Conservation (phyloP, 768 basidiomycete species). For the Kwoniella mangroviensis region DNA sequence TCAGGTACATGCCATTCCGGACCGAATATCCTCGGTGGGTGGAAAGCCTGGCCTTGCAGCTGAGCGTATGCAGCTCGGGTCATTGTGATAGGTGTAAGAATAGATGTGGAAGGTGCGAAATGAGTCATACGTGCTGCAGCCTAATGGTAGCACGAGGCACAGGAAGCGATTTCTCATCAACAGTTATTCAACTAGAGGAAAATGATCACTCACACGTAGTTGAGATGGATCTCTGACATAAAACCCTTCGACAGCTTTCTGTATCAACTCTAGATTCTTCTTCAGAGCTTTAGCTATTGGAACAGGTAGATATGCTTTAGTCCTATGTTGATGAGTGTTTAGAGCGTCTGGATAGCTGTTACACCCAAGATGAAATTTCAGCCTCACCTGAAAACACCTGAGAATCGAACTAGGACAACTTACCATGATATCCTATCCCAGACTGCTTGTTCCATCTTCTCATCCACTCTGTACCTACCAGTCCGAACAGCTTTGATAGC, state of each 20-base stretch:
- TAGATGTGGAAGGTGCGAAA: constrained; percentile 73
- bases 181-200: background rate
- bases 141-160: constrained; percentile 58
- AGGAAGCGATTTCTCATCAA: background rate
- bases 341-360: constrained; percentile 73
- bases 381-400: background rate
- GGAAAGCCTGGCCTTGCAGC: constrained; percentile 85
- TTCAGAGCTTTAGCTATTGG: constrained; percentile 77
- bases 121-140: constrained; percentile 85
- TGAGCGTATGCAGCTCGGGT: constrained; percentile 95
- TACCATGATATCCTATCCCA: constrained; percentile 75
- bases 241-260: constrained; percentile 87
- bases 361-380: background rate
- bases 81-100: constrained; percentile 71
- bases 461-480: constrained; percentile 67
- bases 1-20: constrained; percentile 56
- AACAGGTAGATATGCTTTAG: constrained; percentile 77
- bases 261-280: constrained; percentile 70
- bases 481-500: constrained; percentile 46
- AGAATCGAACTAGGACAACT: constrained; percentile 21
- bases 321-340: constrained; percentile 70
- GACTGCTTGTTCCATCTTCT: constrained; percentile 67
- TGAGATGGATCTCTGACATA: constrained; percentile 93
- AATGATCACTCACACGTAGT: constrained; percentile 68
- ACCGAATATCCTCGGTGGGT: constrained; percentile 87